Percentiles rank a stretch among this genome's conserved stretches.
phyloP scores from a whole-genome alignment of 345 rosid species.

The Ceriops tagal region DNA sequence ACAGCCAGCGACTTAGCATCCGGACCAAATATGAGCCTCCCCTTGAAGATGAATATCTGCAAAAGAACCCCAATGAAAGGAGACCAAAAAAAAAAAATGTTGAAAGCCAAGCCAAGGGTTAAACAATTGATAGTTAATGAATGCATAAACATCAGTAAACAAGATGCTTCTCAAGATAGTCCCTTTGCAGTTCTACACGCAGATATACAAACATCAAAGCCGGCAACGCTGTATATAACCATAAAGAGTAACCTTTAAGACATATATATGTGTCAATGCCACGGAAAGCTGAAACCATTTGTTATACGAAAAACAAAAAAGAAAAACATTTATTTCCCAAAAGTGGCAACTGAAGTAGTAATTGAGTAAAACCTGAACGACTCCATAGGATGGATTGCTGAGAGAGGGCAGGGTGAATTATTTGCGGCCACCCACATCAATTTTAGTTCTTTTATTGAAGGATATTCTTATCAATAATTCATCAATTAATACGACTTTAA shows the following conservation, averaged over 20 bases:
- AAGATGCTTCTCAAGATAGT: not conserved
- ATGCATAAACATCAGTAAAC: not conserved
- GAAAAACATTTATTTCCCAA: not conserved
- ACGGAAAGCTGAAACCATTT: not conserved
- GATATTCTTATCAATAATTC: slow-evolving; percentile 1
- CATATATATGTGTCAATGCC: not conserved
- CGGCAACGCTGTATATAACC: not conserved
- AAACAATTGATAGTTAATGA: not conserved
- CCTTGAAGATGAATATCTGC: slow-evolving; percentile 45
- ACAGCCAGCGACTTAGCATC: slow-evolving; percentile 44
- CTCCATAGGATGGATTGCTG: not conserved
- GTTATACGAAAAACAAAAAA: not conserved
- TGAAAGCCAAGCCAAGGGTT: not conserved
- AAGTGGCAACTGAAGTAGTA: not conserved
- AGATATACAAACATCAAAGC: not conserved
- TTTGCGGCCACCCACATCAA: too few species aligned
- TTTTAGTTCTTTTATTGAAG: not conserved
- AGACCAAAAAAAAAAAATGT: not conserved
- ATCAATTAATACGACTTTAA: not conserved
- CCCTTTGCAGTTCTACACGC: not conserved
- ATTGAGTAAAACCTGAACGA: not conserved
- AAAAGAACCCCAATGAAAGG: not conserved
- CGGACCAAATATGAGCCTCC: slow-evolving; percentile 52
- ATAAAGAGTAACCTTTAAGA: not conserved
- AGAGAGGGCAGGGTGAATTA: too few species aligned